Percentiles rank a stretch among this genome's conserved stretches.
phyloP scores from a whole-genome alignment of 352 stramenopile genomes.

The Phytophthora pinifolia region DNA sequence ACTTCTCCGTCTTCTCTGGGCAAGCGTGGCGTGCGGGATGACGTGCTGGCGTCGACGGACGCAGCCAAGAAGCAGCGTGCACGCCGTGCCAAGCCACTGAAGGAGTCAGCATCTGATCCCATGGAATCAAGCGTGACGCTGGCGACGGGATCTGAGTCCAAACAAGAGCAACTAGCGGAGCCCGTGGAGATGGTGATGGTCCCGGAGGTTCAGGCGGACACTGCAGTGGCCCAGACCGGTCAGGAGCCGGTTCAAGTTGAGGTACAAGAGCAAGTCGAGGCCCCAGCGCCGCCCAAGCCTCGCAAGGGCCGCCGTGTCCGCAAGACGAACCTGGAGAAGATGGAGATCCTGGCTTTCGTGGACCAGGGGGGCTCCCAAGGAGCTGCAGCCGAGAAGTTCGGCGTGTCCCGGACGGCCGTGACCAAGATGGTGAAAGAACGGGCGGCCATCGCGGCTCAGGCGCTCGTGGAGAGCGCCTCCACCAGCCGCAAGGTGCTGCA shows the following conservation, averaged over 20 bases:
- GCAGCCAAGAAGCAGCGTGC: constrained; percentile 34
- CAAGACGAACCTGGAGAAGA: constrained; percentile 84
- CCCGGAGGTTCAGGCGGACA: constrained; percentile 12
- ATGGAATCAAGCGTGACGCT: neutral
- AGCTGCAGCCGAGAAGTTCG: constrained; percentile 76
- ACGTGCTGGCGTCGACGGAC: constrained; percentile 4
- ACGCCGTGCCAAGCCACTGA: constrained; percentile 10
- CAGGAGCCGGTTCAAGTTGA: constrained; percentile 3
- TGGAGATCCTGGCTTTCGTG: constrained; percentile 81
- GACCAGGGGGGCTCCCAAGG: constrained; percentile 78
- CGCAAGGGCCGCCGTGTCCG: constrained; percentile 65
- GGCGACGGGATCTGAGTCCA: constrained; percentile 9
- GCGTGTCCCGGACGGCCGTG: constrained; percentile 77
- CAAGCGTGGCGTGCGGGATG: constrained; percentile 8
- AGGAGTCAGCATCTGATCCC: constrained; percentile 4
- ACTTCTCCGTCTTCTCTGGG: constrained; percentile 12
- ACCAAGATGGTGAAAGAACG: constrained; percentile 89
- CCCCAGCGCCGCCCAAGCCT: constrained; percentile 9
- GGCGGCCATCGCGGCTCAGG: constrained; percentile 67
- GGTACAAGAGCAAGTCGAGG: neutral
- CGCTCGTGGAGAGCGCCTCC: constrained; percentile 57
- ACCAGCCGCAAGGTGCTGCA: constrained; percentile 80
- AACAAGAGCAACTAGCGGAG: neutral
- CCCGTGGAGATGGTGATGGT: constrained; percentile 20
- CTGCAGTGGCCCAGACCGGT: constrained; percentile 1